Base-by-base conservation (phyloP, 192 early-diverging fungal genomes). In the Funneliformis mosseae region DNA sequence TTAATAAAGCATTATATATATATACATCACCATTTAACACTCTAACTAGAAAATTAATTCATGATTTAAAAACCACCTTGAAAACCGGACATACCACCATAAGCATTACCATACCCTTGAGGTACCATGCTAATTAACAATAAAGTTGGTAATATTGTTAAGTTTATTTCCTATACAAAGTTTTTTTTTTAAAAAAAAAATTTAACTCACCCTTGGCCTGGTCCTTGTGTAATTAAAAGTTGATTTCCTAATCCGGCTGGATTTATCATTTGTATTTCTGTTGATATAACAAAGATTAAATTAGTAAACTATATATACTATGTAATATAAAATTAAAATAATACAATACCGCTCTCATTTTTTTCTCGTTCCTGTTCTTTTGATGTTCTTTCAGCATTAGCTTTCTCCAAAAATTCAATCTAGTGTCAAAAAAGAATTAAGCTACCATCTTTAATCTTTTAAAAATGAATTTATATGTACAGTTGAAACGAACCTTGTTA, bases 211-310 rank as follows among this genome's bases (percentile, higher is more conserved):
- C 77, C 77, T 78, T 69, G 77, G 33, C 74, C 74, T 28, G 84
- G 61, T 4, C 86, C 89, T 79, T 89, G 90, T 12, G 92, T 94
- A 66, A 96, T 80, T 89, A 97, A 88, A 67, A 94, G 88, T 41
- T 91, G 92, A 61, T 91, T 91, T 39, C 94, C 94, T 73, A 97
- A 84, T 7, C 89, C 92, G 63, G 89, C 91, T 21, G 85, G 87
- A 4, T 91, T 89, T 63, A 92, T 85, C 48, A 95, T 88, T 59
- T 90, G 87, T 27, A 89, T 86, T 86, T 67, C 85, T 81, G 9
- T 82, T 85, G 45, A 74, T 80, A 9, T 82, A 64, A 8, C 25
- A 28, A 83, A 76, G 61, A 84, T 87, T 76, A 75, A 77, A 71
- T 59, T 78, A 63, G 38, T 41, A 25, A 41, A 62, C 64, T 25